A percentile compares a stretch with the other conserved stretches of the same genome.
phyloP scores from a whole-genome alignment of 2,329 filamentous ascomycete species.

The Ophiosphaerella korrae region DNA sequence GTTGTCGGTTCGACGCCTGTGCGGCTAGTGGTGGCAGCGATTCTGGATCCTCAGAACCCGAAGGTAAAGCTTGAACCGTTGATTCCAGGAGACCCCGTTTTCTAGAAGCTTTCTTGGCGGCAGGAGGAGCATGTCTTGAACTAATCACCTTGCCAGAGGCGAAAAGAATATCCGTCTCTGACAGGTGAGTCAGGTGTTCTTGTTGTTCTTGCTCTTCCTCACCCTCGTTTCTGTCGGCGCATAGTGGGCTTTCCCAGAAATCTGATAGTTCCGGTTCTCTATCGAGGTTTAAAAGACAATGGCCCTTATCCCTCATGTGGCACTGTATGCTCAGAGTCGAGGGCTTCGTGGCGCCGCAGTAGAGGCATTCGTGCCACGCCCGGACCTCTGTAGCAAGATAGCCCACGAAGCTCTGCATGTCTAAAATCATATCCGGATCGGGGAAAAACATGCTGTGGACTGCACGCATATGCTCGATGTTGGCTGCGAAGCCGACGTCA shows the following conservation, averaged over 20 bases:
- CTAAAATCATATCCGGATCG: conserved; percentile 19
- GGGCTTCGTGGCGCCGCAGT: conserved; percentile 38
- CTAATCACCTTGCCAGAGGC: conserved; percentile 17
- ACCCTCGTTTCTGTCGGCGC: conserved; percentile 21
- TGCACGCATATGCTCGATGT: conserved; percentile 33
- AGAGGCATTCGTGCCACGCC: conserved; percentile 42
- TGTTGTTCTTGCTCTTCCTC: conserved; percentile 1
- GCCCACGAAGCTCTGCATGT: conserved; percentile 31
- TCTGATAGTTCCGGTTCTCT: conserved; percentile 41
- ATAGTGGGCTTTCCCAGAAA: conserved; percentile 44
- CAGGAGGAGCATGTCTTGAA: conserved; percentile 7
- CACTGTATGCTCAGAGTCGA: conserved; percentile 38
- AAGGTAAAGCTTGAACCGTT: too few species aligned
- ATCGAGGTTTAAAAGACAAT: conserved; percentile 42
- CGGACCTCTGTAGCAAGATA: conserved; percentile 34
- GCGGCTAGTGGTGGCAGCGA: too few species aligned
- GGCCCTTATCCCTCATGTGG: conserved; percentile 46
- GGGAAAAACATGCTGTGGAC: conserved; percentile 33
- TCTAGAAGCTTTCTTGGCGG: conserved; percentile 1
- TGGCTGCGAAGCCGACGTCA: conserved; percentile 9
- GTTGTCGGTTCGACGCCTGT: background rate
- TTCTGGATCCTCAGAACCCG: too few species aligned
- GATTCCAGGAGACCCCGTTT: background rate
- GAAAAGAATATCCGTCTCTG: conserved; percentile 18
- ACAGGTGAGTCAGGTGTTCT: background rate